phyloP scores from a whole-genome alignment of 495 filamentous ascomycete species.

The Beverwykella pulmonaria region DNA sequence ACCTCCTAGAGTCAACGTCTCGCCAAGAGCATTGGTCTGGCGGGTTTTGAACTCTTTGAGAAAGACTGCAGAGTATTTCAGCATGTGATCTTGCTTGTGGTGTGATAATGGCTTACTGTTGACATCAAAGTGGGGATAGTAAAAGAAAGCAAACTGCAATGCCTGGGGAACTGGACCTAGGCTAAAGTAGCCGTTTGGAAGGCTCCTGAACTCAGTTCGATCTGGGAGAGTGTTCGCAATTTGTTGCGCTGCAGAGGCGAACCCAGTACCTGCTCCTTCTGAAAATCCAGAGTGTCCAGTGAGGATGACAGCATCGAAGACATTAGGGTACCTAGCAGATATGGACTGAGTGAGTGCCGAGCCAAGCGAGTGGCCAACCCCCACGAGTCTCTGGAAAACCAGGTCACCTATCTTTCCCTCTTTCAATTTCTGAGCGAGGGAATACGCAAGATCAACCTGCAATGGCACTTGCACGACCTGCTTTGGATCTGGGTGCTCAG shows the following conservation, averaged over 20 bases:
- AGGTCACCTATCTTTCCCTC: conserved; percentile 23
- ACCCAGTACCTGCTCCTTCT: too few species aligned
- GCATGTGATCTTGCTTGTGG: not conserved
- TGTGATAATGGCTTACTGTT: not conserved
- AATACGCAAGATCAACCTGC: conserved; percentile 47
- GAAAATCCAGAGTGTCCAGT: conserved; percentile 29
- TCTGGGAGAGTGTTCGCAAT: too few species aligned
- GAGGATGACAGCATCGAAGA: conserved; percentile 44
- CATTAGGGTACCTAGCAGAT: conserved; percentile 36
- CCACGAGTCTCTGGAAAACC: conserved; percentile 45
- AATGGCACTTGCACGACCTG: conserved; percentile 47
- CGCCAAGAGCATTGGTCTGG: conserved; percentile 5
- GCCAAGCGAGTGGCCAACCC: conserved; percentile 50
- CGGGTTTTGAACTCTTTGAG: not conserved
- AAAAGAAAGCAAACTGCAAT: conserved; percentile 17
- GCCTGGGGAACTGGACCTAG: not conserved
- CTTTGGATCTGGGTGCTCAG: conserved; percentile 46
- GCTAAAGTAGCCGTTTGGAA: conserved; percentile 9
- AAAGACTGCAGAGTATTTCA: conserved; percentile 1
- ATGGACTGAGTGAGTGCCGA: conserved; percentile 39
- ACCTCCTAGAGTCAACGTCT: conserved; percentile 1
- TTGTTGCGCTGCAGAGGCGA: not conserved
- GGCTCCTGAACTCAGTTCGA: not conserved
- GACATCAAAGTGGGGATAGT: conserved; percentile 9
- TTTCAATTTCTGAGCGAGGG: conserved; percentile 43